Conservation (phyloP, 768 basidiomycete species). For the Panaeolus papilionaceus region DNA sequence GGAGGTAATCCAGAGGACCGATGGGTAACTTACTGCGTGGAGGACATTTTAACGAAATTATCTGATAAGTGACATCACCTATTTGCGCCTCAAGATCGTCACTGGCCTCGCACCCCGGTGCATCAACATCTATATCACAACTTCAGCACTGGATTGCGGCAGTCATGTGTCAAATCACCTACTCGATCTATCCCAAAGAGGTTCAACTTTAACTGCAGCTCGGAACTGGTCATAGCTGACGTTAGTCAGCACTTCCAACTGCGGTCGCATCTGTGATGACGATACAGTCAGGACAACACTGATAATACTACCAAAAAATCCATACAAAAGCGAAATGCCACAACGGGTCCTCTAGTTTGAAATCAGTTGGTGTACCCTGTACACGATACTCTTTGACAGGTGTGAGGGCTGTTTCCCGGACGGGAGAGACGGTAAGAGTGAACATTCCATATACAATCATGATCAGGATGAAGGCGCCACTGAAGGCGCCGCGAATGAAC, state of each 20-base stretch:
- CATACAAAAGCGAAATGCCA: conserved; percentile 13
- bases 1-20: no score
- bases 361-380: neutral
- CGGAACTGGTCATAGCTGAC: neutral
- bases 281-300: neutral
- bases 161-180: neutral
- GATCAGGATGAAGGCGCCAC: conserved; percentile 3
- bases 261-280: neutral
- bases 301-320: neutral
- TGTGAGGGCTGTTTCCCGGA: conserved; percentile 9
- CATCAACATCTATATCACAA: neutral
- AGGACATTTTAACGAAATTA: neutral
- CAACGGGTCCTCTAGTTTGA: neutral
- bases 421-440: conserved; percentile 10
- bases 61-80: neutral
- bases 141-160: no score
- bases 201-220: neutral
- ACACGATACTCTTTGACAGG: conserved; percentile 15
- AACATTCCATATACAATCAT: conserved; percentile 5
- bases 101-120: neutral
- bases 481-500: neutral
- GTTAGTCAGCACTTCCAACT: neutral
- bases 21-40: neutral
- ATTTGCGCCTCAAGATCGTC: neutral
- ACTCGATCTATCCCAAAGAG: neutral